Evolutionary conservation across 2,329 filamentous ascomycete genomes (phyloP), one percentile per base, ranked within the genome.

Genomic region (Nannizziopsis barbatae): DNA sequence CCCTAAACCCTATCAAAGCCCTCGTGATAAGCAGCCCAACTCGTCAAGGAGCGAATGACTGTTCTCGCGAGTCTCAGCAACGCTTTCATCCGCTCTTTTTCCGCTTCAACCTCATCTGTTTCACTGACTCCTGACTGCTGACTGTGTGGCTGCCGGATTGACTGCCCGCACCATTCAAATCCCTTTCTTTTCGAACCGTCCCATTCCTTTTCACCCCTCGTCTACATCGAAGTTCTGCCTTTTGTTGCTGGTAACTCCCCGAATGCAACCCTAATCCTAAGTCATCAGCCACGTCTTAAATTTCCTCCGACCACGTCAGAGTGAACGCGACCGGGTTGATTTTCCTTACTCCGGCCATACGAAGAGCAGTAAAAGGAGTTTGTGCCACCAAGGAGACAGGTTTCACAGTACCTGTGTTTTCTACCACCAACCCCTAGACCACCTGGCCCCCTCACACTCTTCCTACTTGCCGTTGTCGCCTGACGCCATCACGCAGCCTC

Each of bases 391-490:
- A 3, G 7, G 22, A 27, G 22, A 27, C 22, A 4, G 22, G 35
- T 37, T 37, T 37, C 35, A 37, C 7, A 12, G n/a, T 15, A 7
- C 35, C 9, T 9, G 12, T n/a, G 3, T 10, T 14, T 36, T 14
- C 17, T 8, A 11, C 32, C 18, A 18, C 18, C 8, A 20, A 36
- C 27, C 11, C 20, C 14, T 20, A 44, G 15, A 27, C 33, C 20
- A 33, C 20, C 9, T 17, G 14, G 18, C 27, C 43, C 12, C 12
- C 43, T 27, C 35, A 31, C 18, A 33, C 31, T 15, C 20, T 17
- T 40, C 15, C 20, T 15, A 10, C 44, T 35, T 39, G 35, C 38
- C 44, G 20, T 40, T n/a, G 36, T 46, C 44, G 44, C 36, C 44
- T 46, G 44, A 40, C 44, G n/a, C 31, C 36, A 11, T 39, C 44